Evolutionary conservation across 768 basidiomycete species (phyloP), one percentile per base, ranked within the genome.

Genomic region (Tricholoma bakamatsutake): DNA sequence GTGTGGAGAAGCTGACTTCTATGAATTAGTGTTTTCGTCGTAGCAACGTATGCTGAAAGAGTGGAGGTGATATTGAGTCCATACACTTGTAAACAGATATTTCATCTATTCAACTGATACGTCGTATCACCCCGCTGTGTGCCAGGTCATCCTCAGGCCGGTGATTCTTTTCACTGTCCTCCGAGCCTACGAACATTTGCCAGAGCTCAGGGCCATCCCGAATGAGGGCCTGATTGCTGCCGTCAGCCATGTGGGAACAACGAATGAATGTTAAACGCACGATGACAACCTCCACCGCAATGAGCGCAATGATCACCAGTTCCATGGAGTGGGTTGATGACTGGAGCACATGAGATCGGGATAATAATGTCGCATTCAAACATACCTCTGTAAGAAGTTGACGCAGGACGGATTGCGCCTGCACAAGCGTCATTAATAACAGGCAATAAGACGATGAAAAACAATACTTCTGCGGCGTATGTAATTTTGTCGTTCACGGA

Each of bases 231-330:
- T 90, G 53, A 17, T 37, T 52, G 50, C 31, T 6, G 40, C 49
- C 18, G 8, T 39, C 40, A 34, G 40, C 27, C 46, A 28, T 43
- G 59, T 52, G 21, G 57, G 58, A 31, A 12, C 34, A 5, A n/a
- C 18, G 33, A 5, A 27, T n/a, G 11, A 33, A 33, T 49, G 30
- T 31, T 12, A 28, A 33, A 73, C 85, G 66, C 64, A 94, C 93
- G 50, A 97, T 88, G 62, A 93, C 76, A n/a, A 94, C 93, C 69
- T 96, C 93, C 10, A 97, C 92, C 0, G 94, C 91, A 64, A 98
- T 97, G 49, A 98, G 85, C 1, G 83, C 79, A 61, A 98, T 98
- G 67, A 98, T 98, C 59, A 98, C 89, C 4, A 96, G 76, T 71
- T 98, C 96, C 89, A 98, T 94, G 2, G 89, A 84, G 64, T 97